Evolutionary conservation across 768 basidiomycete species (phyloP).

Genomic region (Hygrophoropsis aurantiaca): DNA sequence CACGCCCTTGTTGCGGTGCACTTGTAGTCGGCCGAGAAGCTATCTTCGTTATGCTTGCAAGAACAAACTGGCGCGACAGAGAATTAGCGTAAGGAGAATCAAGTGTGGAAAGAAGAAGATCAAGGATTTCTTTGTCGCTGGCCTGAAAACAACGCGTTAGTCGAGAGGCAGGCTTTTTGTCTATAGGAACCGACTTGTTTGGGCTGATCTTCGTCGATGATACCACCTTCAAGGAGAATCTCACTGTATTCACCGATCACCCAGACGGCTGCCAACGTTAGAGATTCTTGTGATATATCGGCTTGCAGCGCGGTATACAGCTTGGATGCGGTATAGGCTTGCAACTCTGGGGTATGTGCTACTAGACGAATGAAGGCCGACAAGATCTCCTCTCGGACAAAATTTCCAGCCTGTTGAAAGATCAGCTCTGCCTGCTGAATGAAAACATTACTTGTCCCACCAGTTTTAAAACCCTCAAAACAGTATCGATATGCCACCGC

Average conservation of each 20-base stretch:
- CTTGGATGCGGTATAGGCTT: constrained; percentile 92
- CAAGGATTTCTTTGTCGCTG: constrained; percentile 79
- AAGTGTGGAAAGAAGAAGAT: constrained; percentile 82
- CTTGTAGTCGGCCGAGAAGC: constrained; percentile 75
- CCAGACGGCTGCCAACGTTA: constrained; percentile 94
- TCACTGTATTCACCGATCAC: constrained; percentile 97
- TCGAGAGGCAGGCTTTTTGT: background rate
- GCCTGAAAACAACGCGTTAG: constrained; percentile 42
- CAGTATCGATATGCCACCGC: constrained; percentile 99
- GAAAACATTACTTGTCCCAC: constrained; percentile 44
- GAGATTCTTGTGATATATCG: constrained; percentile 95
- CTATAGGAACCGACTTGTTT: constrained; percentile 49
- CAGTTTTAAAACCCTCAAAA: constrained; percentile 86
- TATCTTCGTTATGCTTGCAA: constrained; percentile 88
- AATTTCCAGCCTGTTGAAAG: constrained; percentile 88
- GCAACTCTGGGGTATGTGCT: constrained; percentile 94
- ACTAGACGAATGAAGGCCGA: constrained; percentile 95
- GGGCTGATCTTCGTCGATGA: constrained; percentile 74
- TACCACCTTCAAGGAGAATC: constrained; percentile 79
- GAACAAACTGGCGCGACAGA: constrained; percentile 88
- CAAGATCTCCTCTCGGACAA: constrained; percentile 93
- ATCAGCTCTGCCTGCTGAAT: no score
- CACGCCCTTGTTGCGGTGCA: constrained; percentile 69
- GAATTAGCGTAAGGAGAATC: constrained; percentile 94
- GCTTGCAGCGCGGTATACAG: constrained; percentile 82